These are phyloP conservation scores for Pharus latifolius DNA, from an alignment of 176 grass and related monocot genomes.

Conservation along the genomic window DNA sequence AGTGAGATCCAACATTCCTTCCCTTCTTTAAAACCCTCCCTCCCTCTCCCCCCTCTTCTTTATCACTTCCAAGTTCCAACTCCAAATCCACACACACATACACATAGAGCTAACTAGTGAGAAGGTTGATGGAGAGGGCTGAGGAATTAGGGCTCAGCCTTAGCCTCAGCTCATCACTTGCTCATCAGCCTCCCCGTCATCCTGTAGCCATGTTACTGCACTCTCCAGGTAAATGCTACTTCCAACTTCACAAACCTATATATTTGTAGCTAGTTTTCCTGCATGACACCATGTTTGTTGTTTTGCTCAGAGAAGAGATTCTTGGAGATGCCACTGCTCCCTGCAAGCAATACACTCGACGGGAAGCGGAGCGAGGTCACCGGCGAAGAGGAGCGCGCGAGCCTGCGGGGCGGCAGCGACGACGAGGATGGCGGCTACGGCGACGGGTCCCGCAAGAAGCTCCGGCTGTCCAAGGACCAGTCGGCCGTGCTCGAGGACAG, in stretches of 20 bases:
- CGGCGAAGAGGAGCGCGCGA: slow-evolving; percentile 18
- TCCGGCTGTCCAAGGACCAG: slow-evolving; percentile 78
- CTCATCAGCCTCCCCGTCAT: slow-evolving; percentile 25
- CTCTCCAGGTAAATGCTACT: slow-evolving; percentile 31
- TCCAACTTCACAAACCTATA: neutral
- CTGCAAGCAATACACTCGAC: slow-evolving; percentile 15
- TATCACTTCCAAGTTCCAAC: slow-evolving; percentile 33
- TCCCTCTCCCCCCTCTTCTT: slow-evolving; percentile 29
- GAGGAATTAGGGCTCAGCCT: slow-evolving; percentile 76
- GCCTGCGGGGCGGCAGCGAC: slow-evolving; percentile 54
- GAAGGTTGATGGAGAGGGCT: slow-evolving; percentile 35
- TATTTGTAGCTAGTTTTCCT: too few species aligned
- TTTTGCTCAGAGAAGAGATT: slow-evolving; percentile 22
- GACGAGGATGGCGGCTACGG: slow-evolving; percentile 58
- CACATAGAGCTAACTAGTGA: neutral
- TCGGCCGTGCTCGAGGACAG: slow-evolving; percentile 71
- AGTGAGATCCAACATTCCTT: slow-evolving; percentile 56
- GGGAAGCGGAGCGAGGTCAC: slow-evolving; percentile 29
- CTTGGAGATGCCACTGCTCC: slow-evolving; percentile 43
- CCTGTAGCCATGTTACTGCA: slow-evolving; percentile 38
- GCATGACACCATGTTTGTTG: neutral
- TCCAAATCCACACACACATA: neutral
- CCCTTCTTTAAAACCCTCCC: slow-evolving; percentile 47
- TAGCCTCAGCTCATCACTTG: slow-evolving; percentile 53
- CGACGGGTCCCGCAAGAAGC: slow-evolving; percentile 75